Conservation (phyloP, 163 green algal species). For the Chlamydomonas reinhardtii region DNA sequence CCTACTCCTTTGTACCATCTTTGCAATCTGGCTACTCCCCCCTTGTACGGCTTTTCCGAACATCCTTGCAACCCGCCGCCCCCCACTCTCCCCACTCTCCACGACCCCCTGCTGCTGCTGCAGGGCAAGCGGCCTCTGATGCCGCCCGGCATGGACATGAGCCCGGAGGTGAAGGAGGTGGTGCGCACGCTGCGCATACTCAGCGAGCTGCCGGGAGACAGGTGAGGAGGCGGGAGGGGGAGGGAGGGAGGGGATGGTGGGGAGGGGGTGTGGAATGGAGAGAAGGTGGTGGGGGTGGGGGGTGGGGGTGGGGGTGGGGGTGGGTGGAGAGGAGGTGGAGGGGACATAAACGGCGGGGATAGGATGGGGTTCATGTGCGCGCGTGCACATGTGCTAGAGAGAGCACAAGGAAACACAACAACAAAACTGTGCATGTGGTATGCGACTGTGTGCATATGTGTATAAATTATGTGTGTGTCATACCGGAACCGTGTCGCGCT, state of each 20-base stretch:
- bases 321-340: no score
- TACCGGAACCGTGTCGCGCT: no score
- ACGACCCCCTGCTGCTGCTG: neutral
- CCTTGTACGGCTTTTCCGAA: neutral
- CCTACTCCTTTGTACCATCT: no score
- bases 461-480: neutral
- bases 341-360: no score
- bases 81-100: neutral
- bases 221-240: neutral
- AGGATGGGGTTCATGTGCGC: no score
- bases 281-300: no score
- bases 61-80: neutral
- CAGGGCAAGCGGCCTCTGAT: slow-evolving; percentile 81
- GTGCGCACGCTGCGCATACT: slow-evolving; percentile 85
- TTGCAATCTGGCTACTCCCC: no score
- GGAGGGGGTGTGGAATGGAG: no score
- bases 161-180: slow-evolving; percentile 86
- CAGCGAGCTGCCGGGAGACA: slow-evolving; percentile 12
- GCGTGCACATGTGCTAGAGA: no score
- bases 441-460: neutral
- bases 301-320: no score
- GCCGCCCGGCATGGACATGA: slow-evolving; percentile 73
- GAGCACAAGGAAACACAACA: no score
- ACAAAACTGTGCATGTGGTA: neutral
- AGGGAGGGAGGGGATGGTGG: no score